Conservation (phyloP, 140 eudicot species). For the Senecio squalidus region DNA sequence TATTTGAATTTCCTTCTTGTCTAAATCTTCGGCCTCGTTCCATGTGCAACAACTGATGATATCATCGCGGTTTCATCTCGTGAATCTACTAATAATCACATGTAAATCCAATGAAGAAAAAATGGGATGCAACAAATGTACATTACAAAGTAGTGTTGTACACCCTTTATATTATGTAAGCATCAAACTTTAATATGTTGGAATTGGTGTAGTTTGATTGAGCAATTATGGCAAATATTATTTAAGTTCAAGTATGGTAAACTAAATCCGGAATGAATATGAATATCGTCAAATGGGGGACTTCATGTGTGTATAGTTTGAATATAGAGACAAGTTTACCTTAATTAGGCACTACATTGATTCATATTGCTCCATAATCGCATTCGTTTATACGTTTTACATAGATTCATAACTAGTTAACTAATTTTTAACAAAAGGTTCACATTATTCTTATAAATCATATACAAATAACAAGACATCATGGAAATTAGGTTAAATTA, state of each 20-base stretch:
- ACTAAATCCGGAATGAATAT: not conserved
- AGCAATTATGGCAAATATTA: no score
- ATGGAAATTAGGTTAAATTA: no score
- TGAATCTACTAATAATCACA: not conserved
- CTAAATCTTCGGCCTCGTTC: constrained; percentile 1
- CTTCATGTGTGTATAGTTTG: not conserved
- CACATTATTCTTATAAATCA: no score
- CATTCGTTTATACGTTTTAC: no score
- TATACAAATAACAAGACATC: no score
- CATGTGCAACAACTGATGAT: not conserved
- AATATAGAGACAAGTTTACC: not conserved
- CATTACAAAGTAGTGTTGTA: not conserved
- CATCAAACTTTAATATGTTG: not conserved
- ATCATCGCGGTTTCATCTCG: constrained; percentile 6
- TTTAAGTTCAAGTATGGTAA: not conserved
- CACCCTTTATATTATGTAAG: constrained; percentile 12
- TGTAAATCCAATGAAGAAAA: not conserved
- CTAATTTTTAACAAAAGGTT: no score
- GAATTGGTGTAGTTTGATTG: no score
- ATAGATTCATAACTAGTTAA: no score
- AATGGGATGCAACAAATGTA: constrained; percentile 14
- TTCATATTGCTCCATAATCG: not conserved
- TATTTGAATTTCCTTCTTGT: no score
- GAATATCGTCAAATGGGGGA: not conserved
- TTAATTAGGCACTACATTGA: not conserved